Evolutionary conservation across 176 grass and related monocot genomes (phyloP).

Genomic region (Lolium perenne): DNA sequence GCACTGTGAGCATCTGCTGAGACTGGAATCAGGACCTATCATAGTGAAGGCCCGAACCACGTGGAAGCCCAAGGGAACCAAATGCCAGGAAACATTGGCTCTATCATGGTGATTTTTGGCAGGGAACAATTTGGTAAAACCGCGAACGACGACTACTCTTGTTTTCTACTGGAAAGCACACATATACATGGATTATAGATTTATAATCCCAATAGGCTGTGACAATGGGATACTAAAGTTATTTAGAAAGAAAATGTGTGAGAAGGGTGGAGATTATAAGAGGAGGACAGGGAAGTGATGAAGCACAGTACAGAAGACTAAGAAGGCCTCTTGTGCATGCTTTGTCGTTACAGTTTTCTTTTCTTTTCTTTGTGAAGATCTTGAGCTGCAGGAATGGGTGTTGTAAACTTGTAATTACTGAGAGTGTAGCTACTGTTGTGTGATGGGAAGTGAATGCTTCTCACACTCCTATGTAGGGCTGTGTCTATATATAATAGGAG

Average conservation of each 20-base stretch:
- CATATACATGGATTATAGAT: constrained; percentile 30
- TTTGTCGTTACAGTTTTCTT: constrained; percentile 35
- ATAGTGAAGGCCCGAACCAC: constrained; percentile 77
- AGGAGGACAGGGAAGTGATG: background rate
- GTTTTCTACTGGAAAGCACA: constrained; percentile 39
- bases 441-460: constrained; percentile 39
- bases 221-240: background rate
- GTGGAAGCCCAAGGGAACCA: constrained; percentile 67
- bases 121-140: constrained; percentile 10
- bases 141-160: constrained; percentile 5
- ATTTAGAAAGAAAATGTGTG: background rate
- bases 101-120: constrained; percentile 40
- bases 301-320: background rate
- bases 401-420: constrained; percentile 50
- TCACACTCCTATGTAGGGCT: constrained; percentile 33
- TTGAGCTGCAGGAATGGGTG: constrained; percentile 27
- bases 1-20: constrained; percentile 87
- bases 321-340: background rate
- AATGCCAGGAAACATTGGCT: constrained; percentile 23
- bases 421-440: constrained; percentile 47
- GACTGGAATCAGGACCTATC: constrained; percentile 72
- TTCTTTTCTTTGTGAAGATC: background rate
- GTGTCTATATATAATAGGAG: constrained; percentile 46
- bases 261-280: constrained; percentile 33
- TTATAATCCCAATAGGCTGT: background rate